Evolutionary conservation across 768 basidiomycete species (phyloP), one percentile per base, ranked within the genome.

Genomic region (Leccinum sublutescens): DNA sequence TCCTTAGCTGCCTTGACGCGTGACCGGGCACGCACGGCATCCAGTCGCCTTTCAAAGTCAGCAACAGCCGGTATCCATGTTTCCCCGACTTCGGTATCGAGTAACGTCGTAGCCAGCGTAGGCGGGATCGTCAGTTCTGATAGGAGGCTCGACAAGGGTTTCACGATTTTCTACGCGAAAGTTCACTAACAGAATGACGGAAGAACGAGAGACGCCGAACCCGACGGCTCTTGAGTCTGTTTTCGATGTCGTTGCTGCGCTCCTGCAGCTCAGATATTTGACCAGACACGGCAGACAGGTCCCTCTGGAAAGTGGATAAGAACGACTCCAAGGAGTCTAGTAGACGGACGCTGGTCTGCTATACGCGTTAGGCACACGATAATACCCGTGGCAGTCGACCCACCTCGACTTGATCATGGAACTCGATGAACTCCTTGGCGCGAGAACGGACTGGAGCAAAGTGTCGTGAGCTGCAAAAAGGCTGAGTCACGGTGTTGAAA

Each of bases 181-280:
- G n/a, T 53, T 67, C 31, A 61, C 40, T 49, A 25, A 51, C 12
- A 38, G 31, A 19, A 34, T 27, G 12, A 31, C 14, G 36, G 21
- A 34, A 52, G 36, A 15, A 21, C 33, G 56, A 57, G 59, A 33
- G 19, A 43, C 52, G 12, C 76, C 85, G 54, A 66, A 97, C 97
- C 77, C 87, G 82, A 54, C 97, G 82, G 58, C 88, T 91, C 71
- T 87, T 89, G 58, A 98, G 80, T 58, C 88, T 84, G 60, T 83
- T 84, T 63, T 98, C 97, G 17, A 98, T 97, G 45, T 90, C 90
- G 64, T 91, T 89, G 70, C 93, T 95, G 34, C 93, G 82, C 63
- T 85, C 84, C 68, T 98, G 97, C 23, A 99, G 80, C 62, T 98
- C 93, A 1, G 93, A 90, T 71, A 99, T 96, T 71, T 99, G 95